phyloP scores from a whole-genome alignment of 495 filamentous ascomycete genomes.

The Hyaloscypha variabilis region DNA sequence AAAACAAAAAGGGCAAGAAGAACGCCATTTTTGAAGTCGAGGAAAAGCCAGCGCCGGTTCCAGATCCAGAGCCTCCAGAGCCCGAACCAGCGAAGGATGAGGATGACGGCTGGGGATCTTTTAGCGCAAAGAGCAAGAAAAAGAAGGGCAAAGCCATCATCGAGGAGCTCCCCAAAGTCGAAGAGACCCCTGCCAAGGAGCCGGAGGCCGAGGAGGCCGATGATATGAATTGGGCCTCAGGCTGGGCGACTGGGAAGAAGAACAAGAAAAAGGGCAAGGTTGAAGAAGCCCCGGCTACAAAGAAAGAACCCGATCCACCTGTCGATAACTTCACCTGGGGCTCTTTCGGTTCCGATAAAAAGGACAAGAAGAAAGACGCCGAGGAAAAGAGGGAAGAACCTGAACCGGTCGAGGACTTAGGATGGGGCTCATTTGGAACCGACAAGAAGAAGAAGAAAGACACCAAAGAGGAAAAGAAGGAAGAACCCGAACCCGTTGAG shows the following conservation, averaged over 20 bases:
- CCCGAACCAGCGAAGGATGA: not conserved
- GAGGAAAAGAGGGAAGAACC: slow-evolving; percentile 19
- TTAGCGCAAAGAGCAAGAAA: slow-evolving; percentile 23
- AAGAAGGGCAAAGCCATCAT: slow-evolving; percentile 34
- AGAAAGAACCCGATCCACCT: slow-evolving; percentile 10
- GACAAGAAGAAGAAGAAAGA: slow-evolving; percentile 32
- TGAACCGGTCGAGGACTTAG: slow-evolving; percentile 23
- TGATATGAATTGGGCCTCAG: not conserved
- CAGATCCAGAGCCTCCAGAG: not conserved
- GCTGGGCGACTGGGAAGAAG: not conserved
- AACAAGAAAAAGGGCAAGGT: slow-evolving; percentile 34
- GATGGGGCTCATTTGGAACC: slow-evolving; percentile 25
- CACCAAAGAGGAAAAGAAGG: slow-evolving; percentile 22
- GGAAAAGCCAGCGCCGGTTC: not conserved
- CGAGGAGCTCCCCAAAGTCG: slow-evolving; percentile 18
- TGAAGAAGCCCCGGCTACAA: slow-evolving; percentile 28
- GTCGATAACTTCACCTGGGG: slow-evolving; percentile 34
- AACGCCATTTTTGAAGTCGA: slow-evolving; percentile 32
- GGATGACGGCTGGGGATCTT: not conserved
- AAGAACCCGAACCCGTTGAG: slow-evolving; percentile 20
- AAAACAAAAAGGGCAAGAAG: slow-evolving; percentile 38
- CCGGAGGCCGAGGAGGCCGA: slow-evolving; percentile 14
- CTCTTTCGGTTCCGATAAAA: slow-evolving; percentile 35
- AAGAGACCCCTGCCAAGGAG: slow-evolving; percentile 29
- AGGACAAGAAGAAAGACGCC: slow-evolving; percentile 39